These are phyloP conservation scores for Saccharomyces paradoxus DNA, from an alignment of 805 yeast genomes.

Conservation along the genomic window DNA sequence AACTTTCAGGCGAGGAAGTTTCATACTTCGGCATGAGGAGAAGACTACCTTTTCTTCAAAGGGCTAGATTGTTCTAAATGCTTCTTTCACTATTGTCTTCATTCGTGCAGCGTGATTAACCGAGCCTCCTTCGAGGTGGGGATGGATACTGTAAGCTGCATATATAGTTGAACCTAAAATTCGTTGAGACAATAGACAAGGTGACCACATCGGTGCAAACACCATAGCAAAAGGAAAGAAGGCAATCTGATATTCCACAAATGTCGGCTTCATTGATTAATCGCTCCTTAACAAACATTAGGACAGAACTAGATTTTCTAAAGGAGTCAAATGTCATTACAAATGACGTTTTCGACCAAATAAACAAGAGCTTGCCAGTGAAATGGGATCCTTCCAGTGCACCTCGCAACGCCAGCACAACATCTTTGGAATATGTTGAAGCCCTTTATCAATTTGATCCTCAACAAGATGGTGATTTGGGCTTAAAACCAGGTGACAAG, in stretches of 20 bases:
- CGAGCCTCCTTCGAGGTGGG: background rate
- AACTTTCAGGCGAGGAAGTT: background rate
- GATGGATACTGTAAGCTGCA: background rate
- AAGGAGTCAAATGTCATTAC: conserved; percentile 66
- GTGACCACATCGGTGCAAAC: background rate
- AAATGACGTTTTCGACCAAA: conserved; percentile 43
- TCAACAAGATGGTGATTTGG: conserved; percentile 68
- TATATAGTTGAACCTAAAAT: background rate
- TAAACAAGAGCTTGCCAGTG: conserved; percentile 47
- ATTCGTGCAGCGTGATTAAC: background rate
- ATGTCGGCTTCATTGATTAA: conserved; percentile 56
- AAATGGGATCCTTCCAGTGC: conserved; percentile 36
- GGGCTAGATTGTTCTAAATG: background rate
- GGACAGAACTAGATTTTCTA: conserved; percentile 73
- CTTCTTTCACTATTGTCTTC: background rate
- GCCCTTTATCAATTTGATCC: conserved; percentile 71
- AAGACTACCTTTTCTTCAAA: background rate
- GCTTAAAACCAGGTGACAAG: conserved; percentile 56
- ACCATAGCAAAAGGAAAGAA: background rate
- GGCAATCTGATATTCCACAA: background rate
- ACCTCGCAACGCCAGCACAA: conserved; percentile 1
- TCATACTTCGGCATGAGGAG: background rate
- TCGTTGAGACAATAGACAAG: background rate
- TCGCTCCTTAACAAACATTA: conserved; percentile 69
- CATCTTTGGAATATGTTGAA: conserved; percentile 38